phyloP scores from a whole-genome alignment of 2,329 filamentous ascomycete species.

The Pseudocercospora musae region DNA sequence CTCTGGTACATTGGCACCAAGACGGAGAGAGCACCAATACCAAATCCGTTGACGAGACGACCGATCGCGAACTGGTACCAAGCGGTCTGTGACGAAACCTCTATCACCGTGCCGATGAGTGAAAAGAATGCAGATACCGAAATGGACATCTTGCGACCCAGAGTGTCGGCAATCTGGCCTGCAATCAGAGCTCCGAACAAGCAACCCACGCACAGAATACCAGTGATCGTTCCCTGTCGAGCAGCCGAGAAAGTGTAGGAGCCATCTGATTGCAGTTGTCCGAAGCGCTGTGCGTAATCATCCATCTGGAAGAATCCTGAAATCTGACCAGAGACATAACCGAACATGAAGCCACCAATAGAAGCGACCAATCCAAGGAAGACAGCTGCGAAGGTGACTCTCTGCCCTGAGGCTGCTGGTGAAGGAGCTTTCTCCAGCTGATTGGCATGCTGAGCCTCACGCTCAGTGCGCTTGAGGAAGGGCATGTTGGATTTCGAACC shows the following conservation, averaged over 20 bases:
- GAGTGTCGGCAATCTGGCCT: conserved; percentile 53
- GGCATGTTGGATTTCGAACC: conserved; percentile 25
- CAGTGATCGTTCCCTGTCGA: conserved; percentile 41
- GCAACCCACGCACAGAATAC: conserved; percentile 46
- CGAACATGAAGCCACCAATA: conserved; percentile 51
- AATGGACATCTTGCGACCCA: conserved; percentile 47
- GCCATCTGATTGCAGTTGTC: conserved; percentile 43
- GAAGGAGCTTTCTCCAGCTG: conserved; percentile 32
- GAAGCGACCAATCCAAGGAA: conserved; percentile 57
- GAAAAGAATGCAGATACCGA: conserved; percentile 47
- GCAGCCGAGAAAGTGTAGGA: conserved; percentile 34
- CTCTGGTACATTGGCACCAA: conserved; percentile 66
- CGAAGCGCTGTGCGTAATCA: conserved; percentile 59
- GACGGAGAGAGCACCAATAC: conserved; percentile 48
- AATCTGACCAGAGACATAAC: conserved; percentile 57
- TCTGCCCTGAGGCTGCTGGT: conserved; percentile 22
- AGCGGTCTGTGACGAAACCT: conserved; percentile 40
- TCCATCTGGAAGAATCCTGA: conserved; percentile 44
- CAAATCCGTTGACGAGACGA: conserved; percentile 42
- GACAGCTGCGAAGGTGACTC: conserved; percentile 38
- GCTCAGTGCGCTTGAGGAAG: conserved; percentile 35
- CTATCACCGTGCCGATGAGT: conserved; percentile 43
- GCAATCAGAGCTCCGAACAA: conserved; percentile 42
- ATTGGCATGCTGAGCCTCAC: conserved; percentile 31
- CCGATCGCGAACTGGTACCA: conserved; percentile 50